These are phyloP conservation scores for Lichtheimia hyalospora DNA, from an alignment of 371 early-diverging fungal genomes.

Conservation along the genomic window DNA sequence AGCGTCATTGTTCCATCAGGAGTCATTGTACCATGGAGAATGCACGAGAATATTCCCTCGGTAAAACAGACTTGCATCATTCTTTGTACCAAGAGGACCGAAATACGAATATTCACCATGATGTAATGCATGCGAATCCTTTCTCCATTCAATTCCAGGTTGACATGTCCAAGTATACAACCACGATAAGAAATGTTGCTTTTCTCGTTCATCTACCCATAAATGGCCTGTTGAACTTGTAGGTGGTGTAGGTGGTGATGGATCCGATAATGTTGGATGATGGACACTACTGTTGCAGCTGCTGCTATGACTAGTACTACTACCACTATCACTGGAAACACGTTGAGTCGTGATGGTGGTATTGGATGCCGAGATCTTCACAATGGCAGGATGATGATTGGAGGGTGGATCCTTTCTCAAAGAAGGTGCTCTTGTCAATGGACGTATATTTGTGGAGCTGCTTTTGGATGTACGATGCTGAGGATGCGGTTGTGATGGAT, in stretches of 20 bases:
- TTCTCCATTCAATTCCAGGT: constrained; percentile 2
- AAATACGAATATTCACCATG: constrained; percentile 17
- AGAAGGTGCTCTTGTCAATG: not conserved
- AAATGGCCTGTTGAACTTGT: too few relatives aligned
- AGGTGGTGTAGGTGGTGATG: too few relatives aligned
- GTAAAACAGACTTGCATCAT: not conserved
- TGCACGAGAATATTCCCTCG: not conserved
- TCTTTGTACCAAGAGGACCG: constrained; percentile 8
- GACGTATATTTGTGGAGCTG: not conserved
- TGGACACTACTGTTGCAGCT: not conserved
- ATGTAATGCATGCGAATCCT: not conserved
- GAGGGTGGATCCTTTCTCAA: too few relatives aligned
- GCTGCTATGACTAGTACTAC: not conserved
- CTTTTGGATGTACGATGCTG: not conserved
- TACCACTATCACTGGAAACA: not conserved
- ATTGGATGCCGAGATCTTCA: not conserved
- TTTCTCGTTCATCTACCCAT: constrained; percentile 5
- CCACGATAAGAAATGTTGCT: constrained; percentile 8
- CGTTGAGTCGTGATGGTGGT: not conserved
- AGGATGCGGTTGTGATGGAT: not conserved
- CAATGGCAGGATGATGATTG: too few relatives aligned
- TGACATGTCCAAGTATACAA: constrained; percentile 7
- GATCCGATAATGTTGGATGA: not conserved
- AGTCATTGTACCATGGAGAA: not conserved
- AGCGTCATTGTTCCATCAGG: too few relatives aligned